These are phyloP conservation scores for Chlamydomonas eustigma DNA, from an alignment of 139 green algal species.

Conservation along the genomic window DNA sequence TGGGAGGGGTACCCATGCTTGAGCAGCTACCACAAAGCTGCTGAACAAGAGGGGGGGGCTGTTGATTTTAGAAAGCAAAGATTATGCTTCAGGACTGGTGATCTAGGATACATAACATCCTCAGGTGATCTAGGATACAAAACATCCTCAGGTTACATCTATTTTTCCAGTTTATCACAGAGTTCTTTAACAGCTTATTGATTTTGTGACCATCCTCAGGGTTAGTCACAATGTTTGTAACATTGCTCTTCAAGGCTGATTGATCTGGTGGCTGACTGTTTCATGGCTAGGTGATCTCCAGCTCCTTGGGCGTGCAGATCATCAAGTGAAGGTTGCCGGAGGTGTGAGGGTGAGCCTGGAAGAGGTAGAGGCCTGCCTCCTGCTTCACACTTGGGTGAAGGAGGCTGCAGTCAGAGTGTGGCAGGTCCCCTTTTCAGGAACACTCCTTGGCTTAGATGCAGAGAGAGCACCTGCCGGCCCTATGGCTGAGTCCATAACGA, in stretches of 20 bases:
- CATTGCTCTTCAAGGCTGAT: neutral
- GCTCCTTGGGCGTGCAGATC: slow-evolving; percentile 32
- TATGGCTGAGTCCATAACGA: no score
- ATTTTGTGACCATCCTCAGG: no score
- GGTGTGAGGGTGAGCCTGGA: slow-evolving; percentile 43
- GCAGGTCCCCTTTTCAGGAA: neutral
- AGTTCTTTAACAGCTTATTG: no score
- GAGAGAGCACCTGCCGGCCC: neutral
- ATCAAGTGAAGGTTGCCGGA: slow-evolving; percentile 37
- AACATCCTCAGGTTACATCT: no score
- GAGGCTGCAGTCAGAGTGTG: slow-evolving; percentile 23
- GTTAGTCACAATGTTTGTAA: no score
- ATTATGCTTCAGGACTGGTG: slow-evolving; percentile 13
- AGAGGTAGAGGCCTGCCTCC: slow-evolving; percentile 44
- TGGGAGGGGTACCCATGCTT: no score
- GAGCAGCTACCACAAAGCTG: no score
- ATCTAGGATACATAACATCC: neutral
- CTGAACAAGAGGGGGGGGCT: no score
- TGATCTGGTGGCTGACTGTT: neutral
- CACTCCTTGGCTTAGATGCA: neutral
- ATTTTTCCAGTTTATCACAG: no score
- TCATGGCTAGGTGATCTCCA: slow-evolving; percentile 27
- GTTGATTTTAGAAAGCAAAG: no score
- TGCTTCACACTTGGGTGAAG: slow-evolving; percentile 25
- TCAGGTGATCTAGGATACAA: no score